Conservation (phyloP, 768 basidiomycete species). For the Leucocoprinus leucothites region DNA sequence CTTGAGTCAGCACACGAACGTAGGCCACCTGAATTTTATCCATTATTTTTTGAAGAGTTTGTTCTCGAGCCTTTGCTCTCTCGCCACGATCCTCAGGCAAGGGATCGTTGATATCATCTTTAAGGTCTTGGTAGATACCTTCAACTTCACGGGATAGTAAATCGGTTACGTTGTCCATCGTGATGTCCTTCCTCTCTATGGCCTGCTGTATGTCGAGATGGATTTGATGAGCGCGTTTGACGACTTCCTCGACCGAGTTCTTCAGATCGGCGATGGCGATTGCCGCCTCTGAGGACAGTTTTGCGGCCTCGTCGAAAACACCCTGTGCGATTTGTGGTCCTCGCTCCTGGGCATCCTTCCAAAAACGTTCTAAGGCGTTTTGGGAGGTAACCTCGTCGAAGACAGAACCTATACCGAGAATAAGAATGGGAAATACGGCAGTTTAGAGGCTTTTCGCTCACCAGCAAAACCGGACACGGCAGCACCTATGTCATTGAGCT, state of each 20-base stretch:
- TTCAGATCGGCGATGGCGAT: neutral
- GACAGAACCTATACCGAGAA: neutral
- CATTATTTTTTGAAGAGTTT: slow-evolving; percentile 1
- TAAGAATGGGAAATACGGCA: too few relatives aligned
- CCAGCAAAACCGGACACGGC: too few relatives aligned
- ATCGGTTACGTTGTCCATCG: neutral
- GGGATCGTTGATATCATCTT: slow-evolving; percentile 11
- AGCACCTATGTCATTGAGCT: too few relatives aligned
- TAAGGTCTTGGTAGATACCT: neutral
- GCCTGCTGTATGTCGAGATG: neutral
- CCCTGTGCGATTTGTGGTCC: neutral
- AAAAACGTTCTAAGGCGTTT: neutral
- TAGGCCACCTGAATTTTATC: slow-evolving; percentile 5
- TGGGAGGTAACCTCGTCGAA: neutral
- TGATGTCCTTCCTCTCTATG: neutral
- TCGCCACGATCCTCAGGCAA: slow-evolving; percentile 11
- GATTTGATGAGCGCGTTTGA: slow-evolving; percentile 1
- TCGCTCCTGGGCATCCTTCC: slow-evolving; percentile 1
- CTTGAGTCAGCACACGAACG: neutral
- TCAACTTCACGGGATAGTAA: neutral
- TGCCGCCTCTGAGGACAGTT: neutral
- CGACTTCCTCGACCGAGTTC: neutral
- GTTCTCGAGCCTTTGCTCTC: slow-evolving; percentile 5
- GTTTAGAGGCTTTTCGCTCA: too few relatives aligned
- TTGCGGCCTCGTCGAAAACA: neutral